Percentiles rank a stretch among this genome's conserved stretches.
Evolutionary conservation across 140 eudicot genomes (phyloP).

Genomic region (Ambrosia hybrid): DNA sequence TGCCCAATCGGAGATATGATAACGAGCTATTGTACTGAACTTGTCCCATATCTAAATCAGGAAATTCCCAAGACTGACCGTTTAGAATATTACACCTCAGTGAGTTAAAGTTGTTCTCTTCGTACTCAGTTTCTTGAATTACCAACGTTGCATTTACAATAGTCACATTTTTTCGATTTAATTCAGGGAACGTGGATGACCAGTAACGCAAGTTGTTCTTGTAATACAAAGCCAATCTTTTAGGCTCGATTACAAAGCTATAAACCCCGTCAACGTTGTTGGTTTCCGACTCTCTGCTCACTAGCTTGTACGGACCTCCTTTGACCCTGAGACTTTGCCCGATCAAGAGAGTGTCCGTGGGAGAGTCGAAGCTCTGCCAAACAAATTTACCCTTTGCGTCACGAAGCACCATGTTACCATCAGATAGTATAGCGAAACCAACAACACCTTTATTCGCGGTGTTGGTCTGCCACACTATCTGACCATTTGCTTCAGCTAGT

Average conservation of each 20-base stretch:
- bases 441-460: slow-evolving; percentile 54
- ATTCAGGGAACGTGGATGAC: slow-evolving; percentile 16
- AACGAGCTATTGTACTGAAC: neutral
- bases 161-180: neutral
- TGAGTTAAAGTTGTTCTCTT: neutral
- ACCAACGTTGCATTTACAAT: slow-evolving; percentile 8
- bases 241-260: slow-evolving; percentile 42
- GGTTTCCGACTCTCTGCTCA: slow-evolving; percentile 37
- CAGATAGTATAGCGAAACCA: slow-evolving; percentile 37
- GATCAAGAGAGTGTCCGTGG: slow-evolving; percentile 44
- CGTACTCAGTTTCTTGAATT: slow-evolving; percentile 16
- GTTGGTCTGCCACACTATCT: slow-evolving; percentile 51
- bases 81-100: slow-evolving; percentile 6
- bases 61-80: neutral
- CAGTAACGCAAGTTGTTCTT: slow-evolving; percentile 30
- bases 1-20: too few species aligned
- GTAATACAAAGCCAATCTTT: slow-evolving; percentile 36
- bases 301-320: slow-evolving; percentile 44
- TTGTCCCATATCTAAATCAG: neutral
- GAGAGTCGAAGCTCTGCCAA: slow-evolving; percentile 63
- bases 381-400: slow-evolving; percentile 41
- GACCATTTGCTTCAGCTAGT: slow-evolving; percentile 47
- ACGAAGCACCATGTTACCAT: slow-evolving; percentile 54
- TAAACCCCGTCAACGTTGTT: slow-evolving; percentile 45
- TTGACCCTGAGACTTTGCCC: slow-evolving; percentile 35